Evolutionary conservation across 345 rosid species (phyloP).

Genomic region (Salix koriyanagi): DNA sequence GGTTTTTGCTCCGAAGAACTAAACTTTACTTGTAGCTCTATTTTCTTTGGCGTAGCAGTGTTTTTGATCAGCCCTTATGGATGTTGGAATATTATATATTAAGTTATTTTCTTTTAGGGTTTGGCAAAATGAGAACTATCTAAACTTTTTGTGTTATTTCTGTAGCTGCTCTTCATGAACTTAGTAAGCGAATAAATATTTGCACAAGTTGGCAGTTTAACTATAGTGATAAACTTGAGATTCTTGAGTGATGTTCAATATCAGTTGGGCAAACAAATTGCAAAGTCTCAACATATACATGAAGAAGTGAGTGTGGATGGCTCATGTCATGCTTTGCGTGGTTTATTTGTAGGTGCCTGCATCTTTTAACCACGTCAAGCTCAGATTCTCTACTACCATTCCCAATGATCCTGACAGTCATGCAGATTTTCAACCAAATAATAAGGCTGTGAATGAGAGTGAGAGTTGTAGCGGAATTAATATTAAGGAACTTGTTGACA

Average conservation of each 20-base stretch:
- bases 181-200: background rate
- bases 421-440: conserved; percentile 72
- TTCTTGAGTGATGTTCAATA: background rate
- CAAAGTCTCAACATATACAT: background rate
- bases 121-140: background rate
- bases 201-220: background rate
- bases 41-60: no score
- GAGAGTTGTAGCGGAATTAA: conserved; percentile 34
- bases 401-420: conserved; percentile 80
- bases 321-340: background rate
- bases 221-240: background rate
- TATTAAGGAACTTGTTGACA: conserved; percentile 65
- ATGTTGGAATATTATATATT: no score
- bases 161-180: background rate
- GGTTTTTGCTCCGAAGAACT: no score
- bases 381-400: conserved; percentile 43
- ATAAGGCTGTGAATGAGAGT: conserved; percentile 37
- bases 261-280: background rate
- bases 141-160: background rate
- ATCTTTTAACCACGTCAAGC: conserved; percentile 34
- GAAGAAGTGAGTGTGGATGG: background rate
- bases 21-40: no score
- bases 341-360: conserved; percentile 43
- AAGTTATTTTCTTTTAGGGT: no score
- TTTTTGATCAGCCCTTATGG: no score